Percentiles rank a stretch among this genome's conserved stretches.
These are phyloP conservation scores for Rutstroemia sp. DNA, from an alignment of 2,329 filamentous ascomycete genomes.

Conservation along the genomic window DNA sequence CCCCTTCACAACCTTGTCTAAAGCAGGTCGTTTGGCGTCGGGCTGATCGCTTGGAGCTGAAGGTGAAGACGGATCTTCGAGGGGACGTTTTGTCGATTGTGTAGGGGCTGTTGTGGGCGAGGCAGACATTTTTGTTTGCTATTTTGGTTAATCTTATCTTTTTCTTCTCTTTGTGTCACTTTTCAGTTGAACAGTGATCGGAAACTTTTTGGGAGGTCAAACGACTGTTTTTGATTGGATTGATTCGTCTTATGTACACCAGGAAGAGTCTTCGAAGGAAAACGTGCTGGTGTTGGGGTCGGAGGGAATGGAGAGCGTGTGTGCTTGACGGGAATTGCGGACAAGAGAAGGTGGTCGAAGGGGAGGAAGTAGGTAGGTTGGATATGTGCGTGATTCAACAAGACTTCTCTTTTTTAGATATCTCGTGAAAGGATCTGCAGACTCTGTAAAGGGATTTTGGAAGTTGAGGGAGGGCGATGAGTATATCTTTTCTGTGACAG, in stretches of 20 bases:
- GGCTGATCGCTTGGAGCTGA: conserved; percentile 88
- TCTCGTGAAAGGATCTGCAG: conserved; percentile 21
- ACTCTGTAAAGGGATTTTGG: conserved; percentile 28
- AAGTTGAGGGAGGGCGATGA: conserved; percentile 16
- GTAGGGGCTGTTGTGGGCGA: conserved; percentile 55
- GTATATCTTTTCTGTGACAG: conserved; percentile 1
- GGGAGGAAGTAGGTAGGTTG: conserved; percentile 32
- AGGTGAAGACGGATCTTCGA: conserved; percentile 94
- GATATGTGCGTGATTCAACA: conserved; percentile 19
- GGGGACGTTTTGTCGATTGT: conserved; percentile 78
- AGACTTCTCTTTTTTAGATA: neutral
- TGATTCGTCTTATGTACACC: conserved; percentile 71
- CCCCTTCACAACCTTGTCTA: conserved; percentile 82
- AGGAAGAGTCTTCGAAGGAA: conserved; percentile 75
- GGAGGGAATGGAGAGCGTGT: conserved; percentile 28
- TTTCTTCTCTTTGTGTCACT: conserved; percentile 1
- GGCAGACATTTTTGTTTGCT: conserved; percentile 60
- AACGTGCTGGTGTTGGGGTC: conserved; percentile 73
- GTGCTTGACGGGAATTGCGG: conserved; percentile 29
- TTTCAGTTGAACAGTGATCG: conserved; percentile 33
- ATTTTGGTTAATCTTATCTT: conserved; percentile 25
- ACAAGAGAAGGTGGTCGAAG: conserved; percentile 28
- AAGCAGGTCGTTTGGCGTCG: conserved; percentile 90
- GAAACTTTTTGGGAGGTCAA: conserved; percentile 37
- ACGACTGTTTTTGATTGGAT: conserved; percentile 49